Evolutionary conservation across 495 filamentous ascomycete species (phyloP).

Genomic region (Umbilicaria muhlenbergii): DNA sequence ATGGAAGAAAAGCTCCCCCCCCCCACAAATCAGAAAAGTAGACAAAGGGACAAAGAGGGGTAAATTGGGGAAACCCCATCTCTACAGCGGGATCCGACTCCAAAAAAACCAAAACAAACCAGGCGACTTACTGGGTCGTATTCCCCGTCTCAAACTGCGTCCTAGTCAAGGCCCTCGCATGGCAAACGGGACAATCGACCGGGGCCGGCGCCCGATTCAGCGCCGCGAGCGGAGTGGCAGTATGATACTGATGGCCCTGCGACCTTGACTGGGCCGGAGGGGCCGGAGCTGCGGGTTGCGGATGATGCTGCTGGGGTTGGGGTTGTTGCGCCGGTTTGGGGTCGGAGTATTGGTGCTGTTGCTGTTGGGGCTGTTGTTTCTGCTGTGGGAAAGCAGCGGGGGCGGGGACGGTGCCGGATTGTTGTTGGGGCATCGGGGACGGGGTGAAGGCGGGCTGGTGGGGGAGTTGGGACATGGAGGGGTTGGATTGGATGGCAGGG

Average conservation of each 20-base stretch:
- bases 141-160: slow-evolving; percentile 24
- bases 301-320: not conserved
- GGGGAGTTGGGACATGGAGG: not conserved
- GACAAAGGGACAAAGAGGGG: not conserved
- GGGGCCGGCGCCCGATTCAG: slow-evolving; percentile 20
- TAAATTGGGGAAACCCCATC: no score
- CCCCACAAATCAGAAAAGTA: not conserved
- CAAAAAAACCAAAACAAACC: no score
- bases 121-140: slow-evolving; percentile 31
- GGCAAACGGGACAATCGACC: slow-evolving; percentile 35
- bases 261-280: not conserved
- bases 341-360: not conserved
- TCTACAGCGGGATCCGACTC: no score
- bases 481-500: not conserved
- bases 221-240: slow-evolving; percentile 20
- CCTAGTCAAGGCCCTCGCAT: slow-evolving; percentile 30
- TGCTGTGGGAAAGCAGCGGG: not conserved
- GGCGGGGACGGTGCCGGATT: not conserved
- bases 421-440: not conserved
- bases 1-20: no score
- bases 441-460: not conserved
- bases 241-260: slow-evolving; percentile 11
- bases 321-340: not conserved
- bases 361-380: not conserved
- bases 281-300: not conserved